phyloP scores from a whole-genome alignment of 139 green algal species.

The Asterochloris erici region DNA sequence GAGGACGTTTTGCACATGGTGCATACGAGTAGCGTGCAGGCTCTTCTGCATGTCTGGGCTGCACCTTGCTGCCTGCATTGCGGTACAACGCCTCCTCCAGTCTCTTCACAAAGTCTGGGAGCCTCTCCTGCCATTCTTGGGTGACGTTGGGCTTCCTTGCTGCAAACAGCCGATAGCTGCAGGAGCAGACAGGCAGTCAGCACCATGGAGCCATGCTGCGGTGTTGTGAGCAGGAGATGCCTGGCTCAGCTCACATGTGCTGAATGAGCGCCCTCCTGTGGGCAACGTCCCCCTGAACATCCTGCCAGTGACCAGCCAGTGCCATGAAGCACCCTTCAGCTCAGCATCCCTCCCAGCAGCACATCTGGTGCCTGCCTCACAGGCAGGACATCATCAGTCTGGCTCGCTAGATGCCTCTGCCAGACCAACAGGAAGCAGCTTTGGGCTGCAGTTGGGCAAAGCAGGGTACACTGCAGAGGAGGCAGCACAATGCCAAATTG shows the following conservation, averaged over 20 bases:
- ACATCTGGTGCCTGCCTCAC: not conserved
- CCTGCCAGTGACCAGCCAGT: too few relatives aligned
- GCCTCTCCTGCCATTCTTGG: slow-evolving; percentile 44
- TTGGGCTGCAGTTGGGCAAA: too few relatives aligned
- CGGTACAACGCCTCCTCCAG: slow-evolving; percentile 81
- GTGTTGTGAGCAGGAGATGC: too few relatives aligned
- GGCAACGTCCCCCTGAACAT: slow-evolving; percentile 21
- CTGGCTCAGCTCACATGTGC: slow-evolving; percentile 33
- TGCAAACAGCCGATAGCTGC: slow-evolving; percentile 12
- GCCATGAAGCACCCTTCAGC: not conserved
- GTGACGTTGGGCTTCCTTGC: slow-evolving; percentile 18
- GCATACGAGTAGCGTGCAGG: not conserved
- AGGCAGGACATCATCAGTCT: too few relatives aligned
- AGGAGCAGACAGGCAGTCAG: not conserved
- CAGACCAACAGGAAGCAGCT: too few relatives aligned
- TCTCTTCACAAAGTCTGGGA: slow-evolving; percentile 82
- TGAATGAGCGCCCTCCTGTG: slow-evolving; percentile 37
- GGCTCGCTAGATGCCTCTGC: too few relatives aligned
- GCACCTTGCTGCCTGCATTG: slow-evolving; percentile 58
- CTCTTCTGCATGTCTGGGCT: not conserved
- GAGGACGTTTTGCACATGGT: not conserved
- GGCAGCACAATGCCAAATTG: too few relatives aligned
- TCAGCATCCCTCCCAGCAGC: not conserved
- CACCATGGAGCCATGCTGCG: not conserved
- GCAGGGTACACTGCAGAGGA: too few relatives aligned